Evolutionary conservation across 2,329 filamentous ascomycete species (phyloP).

Genomic region (Pseudocercospora eumusae): DNA sequence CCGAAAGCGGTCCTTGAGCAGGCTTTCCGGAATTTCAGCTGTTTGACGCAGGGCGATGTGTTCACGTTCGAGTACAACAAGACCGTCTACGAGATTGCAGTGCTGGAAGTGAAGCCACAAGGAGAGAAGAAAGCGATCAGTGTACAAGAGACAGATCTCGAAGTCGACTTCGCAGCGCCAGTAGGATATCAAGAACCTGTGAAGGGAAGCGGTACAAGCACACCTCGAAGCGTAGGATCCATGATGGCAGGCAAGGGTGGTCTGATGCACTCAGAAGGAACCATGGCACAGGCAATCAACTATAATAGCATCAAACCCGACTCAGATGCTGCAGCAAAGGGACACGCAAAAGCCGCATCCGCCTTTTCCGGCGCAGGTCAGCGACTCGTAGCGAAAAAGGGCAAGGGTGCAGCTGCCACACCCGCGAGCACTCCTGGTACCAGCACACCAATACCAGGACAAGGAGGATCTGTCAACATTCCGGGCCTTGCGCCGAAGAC

Average conservation of each 20-base stretch:
- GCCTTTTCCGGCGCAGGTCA: slow-evolving; percentile 82
- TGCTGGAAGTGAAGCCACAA: slow-evolving; percentile 88
- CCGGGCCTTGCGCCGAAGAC: slow-evolving; percentile 32
- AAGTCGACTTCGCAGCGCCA: slow-evolving; percentile 92
- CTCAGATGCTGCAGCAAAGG: slow-evolving; percentile 63
- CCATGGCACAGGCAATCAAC: slow-evolving; percentile 98
- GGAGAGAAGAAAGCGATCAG: slow-evolving; percentile 81
- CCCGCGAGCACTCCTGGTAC: slow-evolving; percentile 32
- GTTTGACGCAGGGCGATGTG: slow-evolving; percentile 86
- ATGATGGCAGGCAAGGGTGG: slow-evolving; percentile 64
- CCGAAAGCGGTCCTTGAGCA: slow-evolving; percentile 97
- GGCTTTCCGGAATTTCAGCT: slow-evolving; percentile 93
- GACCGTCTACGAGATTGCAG: slow-evolving; percentile 86
- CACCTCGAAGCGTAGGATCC: slow-evolving; percentile 65
- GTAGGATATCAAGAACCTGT: slow-evolving; percentile 92
- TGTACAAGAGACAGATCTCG: slow-evolving; percentile 93
- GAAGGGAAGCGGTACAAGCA: slow-evolving; percentile 77
- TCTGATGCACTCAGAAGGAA: slow-evolving; percentile 77
- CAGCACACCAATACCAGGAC: slow-evolving; percentile 62
- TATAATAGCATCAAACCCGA: slow-evolving; percentile 86
- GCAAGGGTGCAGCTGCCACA: slow-evolving; percentile 57
- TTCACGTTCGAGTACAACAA: slow-evolving; percentile 98
- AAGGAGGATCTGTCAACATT: slow-evolving; percentile 44
- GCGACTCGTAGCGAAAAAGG: slow-evolving; percentile 80
- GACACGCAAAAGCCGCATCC: slow-evolving; percentile 65